These are phyloP conservation scores for Danielia oregonensis DNA, from an alignment of 805 yeast genomes.

Conservation along the genomic window DNA sequence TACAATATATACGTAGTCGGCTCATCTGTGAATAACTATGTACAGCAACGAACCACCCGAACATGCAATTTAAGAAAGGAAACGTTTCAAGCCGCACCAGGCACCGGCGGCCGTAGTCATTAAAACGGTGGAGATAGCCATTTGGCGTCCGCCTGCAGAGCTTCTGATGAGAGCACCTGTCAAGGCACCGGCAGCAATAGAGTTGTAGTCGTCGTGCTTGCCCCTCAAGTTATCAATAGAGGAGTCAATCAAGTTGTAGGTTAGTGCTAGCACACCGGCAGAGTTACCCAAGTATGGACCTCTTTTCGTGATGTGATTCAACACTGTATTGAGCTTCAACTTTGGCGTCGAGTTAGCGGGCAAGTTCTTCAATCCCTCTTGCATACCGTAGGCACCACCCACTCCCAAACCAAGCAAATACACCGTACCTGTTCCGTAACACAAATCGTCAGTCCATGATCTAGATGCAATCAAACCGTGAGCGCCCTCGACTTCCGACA, in stretches of 20 bases:
- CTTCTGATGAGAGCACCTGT: constrained; percentile 91
- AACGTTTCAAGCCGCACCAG: constrained; percentile 81
- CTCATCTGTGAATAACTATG: constrained; percentile 11
- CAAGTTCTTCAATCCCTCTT: constrained; percentile 77
- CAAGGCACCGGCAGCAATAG: constrained; percentile 83
- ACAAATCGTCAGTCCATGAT: constrained; percentile 95
- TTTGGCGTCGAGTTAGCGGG: constrained; percentile 75
- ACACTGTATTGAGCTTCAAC: constrained; percentile 80
- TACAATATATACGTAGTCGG: constrained; percentile 2
- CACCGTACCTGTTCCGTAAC: constrained; percentile 96
- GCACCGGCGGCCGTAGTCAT: constrained; percentile 88
- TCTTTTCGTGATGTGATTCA: constrained; percentile 89
- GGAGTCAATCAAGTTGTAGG: constrained; percentile 82
- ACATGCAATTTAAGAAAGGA: constrained; percentile 16
- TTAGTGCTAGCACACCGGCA: constrained; percentile 89
- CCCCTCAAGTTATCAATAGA: constrained; percentile 79
- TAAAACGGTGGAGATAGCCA: constrained; percentile 80
- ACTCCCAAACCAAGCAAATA: constrained; percentile 80
- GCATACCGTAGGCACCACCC: constrained; percentile 87
- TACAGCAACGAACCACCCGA: constrained; percentile 14
- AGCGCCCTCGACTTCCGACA: constrained; percentile 77
- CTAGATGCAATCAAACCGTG: constrained; percentile 92
- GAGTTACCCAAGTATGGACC: constrained; percentile 96
- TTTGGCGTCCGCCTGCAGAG: constrained; percentile 79
- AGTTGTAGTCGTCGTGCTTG: constrained; percentile 80